Evolutionary conservation across 2,329 filamentous ascomycete genomes (phyloP).

Genomic region (Canariomyces notabilis): DNA sequence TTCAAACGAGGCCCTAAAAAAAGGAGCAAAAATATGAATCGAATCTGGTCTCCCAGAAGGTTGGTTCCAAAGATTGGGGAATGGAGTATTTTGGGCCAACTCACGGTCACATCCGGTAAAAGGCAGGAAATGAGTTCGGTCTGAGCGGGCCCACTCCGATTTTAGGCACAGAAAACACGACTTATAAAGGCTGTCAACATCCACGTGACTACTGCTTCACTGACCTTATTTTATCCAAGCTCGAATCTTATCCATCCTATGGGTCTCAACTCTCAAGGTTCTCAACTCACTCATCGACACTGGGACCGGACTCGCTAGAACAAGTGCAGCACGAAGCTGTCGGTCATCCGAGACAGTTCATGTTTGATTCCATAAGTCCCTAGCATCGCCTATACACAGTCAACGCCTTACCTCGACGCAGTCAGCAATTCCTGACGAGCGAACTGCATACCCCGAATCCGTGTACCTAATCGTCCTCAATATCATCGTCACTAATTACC

Average conservation of each 20-base stretch:
- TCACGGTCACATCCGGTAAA: constrained; percentile 31
- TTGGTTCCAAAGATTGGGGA: constrained; percentile 27
- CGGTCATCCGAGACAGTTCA: no score
- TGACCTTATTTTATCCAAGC: not conserved
- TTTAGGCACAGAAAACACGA: accelerated
- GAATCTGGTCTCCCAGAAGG: constrained; percentile 26
- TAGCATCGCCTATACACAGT: no score
- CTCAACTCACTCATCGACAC: no score
- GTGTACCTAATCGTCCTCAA: constrained; percentile 59
- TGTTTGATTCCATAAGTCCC: no score
- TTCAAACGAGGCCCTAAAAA: constrained; percentile 1
- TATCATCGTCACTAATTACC: constrained; percentile 77
- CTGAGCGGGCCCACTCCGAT: constrained; percentile 27
- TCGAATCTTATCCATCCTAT: no score
- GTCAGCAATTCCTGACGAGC: not conserved
- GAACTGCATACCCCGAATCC: not conserved
- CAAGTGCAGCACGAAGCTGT: not conserved
- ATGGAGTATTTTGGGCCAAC: constrained; percentile 29
- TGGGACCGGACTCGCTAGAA: no score
- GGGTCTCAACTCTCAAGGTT: no score
- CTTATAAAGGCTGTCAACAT: constrained; percentile 20
- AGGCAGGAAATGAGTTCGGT: constrained; percentile 30
- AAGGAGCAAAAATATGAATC: constrained; percentile 22
- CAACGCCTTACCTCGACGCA: not conserved
- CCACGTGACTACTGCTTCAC: no score